Conservation (phyloP, 805 yeast genomes). For the Monosporozyma unispora region DNA sequence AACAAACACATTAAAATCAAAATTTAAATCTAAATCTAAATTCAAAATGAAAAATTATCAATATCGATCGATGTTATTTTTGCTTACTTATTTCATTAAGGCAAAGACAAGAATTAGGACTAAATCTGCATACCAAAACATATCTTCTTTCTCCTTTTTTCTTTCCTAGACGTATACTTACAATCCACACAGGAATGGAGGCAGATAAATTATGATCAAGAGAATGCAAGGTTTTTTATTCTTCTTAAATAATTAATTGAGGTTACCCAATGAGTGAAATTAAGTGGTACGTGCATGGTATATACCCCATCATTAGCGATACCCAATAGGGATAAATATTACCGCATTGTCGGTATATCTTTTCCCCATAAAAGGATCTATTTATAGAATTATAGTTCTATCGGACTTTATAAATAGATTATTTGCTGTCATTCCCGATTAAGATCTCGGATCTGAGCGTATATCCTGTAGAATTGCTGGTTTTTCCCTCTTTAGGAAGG, state of each 20-base stretch:
- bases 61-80: no score
- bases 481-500: not conserved
- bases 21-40: no score
- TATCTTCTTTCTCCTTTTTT: not conserved
- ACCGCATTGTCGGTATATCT: not conserved
- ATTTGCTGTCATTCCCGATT: not conserved
- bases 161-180: no score
- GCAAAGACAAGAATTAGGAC: no score
- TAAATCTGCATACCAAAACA: not conserved
- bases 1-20: no score
- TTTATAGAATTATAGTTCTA: not conserved
- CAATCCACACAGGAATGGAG: no score
- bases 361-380: not conserved
- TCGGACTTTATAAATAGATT: not conserved
- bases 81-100: no score
- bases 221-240: not conserved
- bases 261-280: no score
- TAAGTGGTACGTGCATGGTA: no score
- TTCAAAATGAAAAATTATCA: not conserved
- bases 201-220: not conserved
- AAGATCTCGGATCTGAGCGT: not conserved
- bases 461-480: not conserved
- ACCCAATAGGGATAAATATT: not conserved
- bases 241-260: no score
- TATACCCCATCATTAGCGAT: not conserved